Conservation (phyloP, 805 yeast genomes). For the Saccharomycopsis fibuligera region DNA sequence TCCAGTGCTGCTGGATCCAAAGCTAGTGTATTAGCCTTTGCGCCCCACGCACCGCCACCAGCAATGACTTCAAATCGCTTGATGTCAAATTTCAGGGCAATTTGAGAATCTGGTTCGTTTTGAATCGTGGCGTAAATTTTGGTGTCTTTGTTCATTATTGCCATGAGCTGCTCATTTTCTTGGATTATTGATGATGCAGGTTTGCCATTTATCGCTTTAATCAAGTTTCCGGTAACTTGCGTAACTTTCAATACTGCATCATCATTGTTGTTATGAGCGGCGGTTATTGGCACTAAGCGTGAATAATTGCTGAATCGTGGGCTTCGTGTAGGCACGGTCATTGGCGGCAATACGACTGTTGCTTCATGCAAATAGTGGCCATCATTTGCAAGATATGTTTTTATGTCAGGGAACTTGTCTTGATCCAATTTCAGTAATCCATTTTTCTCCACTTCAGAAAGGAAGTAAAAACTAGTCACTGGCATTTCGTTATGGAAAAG, state of each 20-base stretch:
- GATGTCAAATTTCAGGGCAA: constrained; percentile 7
- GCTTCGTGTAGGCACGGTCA: neutral
- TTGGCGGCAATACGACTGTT: constrained; percentile 7
- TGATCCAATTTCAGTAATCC: constrained; percentile 4
- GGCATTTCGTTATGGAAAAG: constrained; percentile 8
- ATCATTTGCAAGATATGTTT: constrained; percentile 5
- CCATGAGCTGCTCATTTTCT: constrained; percentile 13
- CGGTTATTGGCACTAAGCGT: neutral
- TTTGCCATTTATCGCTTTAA: constrained; percentile 11
- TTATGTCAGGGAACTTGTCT: constrained; percentile 5
- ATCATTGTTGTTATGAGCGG: neutral
- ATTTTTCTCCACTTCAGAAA: constrained; percentile 6
- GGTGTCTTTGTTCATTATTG: constrained; percentile 14
- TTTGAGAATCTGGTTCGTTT: neutral
- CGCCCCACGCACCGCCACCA: constrained; percentile 49
- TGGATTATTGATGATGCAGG: constrained; percentile 20
- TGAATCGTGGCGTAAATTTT: constrained; percentile 11
- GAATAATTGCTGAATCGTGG: neutral
- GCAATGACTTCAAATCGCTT: constrained; percentile 38
- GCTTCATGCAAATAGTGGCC: constrained; percentile 5
- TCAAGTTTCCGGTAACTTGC: constrained; percentile 15
- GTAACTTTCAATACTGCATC: constrained; percentile 6
- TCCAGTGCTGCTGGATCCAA: constrained; percentile 35
- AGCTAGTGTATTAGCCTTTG: constrained; percentile 39
- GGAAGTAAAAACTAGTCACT: constrained; percentile 11